Base-by-base conservation (phyloP, 331 rosid species). In the Saraca asoca region DNA sequence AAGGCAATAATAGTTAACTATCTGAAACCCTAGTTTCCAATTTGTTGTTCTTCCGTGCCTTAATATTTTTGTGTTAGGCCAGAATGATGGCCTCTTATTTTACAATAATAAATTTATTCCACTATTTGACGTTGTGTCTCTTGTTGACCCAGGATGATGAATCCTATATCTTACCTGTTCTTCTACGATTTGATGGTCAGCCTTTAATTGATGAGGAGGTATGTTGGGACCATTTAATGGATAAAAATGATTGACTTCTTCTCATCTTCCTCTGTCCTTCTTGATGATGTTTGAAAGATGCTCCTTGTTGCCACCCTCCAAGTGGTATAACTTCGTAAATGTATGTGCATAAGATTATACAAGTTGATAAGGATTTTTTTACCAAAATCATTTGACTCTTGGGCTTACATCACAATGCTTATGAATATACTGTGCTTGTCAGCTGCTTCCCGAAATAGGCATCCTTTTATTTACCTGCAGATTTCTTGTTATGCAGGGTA, bases 151-250 rank as follows among this genome's bases (percentile, higher is more conserved):
- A 94, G 97, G 87, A 88, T 69, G 99, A 88, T 74, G 99, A 94
- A 43, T 85, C 99, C 42, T 90, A 94, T 76, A 85, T 88, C 61
- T 80, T 94, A 77, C 97, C 97, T 41, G 97, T 94, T 73, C 99
- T 94, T 64, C 72, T 94, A 51, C 86, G 93, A 62, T 94, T 86
- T 64, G 97, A 90, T 67, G 97, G 99, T 66, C 96, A 86, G 59
- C 99, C 99, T 69, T 87, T 83, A 67, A 88, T 94, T 77, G 97
- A 94, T 65, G 97, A 94, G 69, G 92, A 90, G 96, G 97, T 94
- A 88, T 73, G 80, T 52, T 63, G 55, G 77, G 82, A 12, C 46
- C 58, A 14, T 64, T 61, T 70, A 19, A 35, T 51, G 73, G 24
- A 66, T 58, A 42, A 31, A 15, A 35, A 62, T 19, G 11, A 66